Evolutionary conservation across 2,329 filamentous ascomycete species (phyloP).

Genomic region (Aspergillaceae sp.): DNA sequence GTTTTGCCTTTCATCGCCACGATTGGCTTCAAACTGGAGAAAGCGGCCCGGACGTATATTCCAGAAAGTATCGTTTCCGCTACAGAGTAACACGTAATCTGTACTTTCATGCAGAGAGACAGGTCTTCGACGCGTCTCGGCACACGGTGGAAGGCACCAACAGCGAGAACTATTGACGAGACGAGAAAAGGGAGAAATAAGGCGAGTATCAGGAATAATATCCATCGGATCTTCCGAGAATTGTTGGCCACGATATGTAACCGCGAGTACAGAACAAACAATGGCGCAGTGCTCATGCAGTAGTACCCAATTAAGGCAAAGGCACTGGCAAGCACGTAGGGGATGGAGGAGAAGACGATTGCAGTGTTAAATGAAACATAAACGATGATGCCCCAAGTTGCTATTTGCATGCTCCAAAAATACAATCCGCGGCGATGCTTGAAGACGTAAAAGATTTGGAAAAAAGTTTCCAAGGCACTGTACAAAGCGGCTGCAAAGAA

Average conservation of each 20-base stretch:
- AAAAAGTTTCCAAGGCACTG: conserved; percentile 36
- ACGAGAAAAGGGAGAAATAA: conserved; percentile 28
- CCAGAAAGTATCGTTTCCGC: conserved; percentile 45
- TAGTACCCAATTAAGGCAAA: not conserved
- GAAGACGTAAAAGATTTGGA: conserved; percentile 38
- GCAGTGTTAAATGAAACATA: not conserved
- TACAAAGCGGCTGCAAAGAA: conserved; percentile 18
- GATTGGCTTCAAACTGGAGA: conserved; percentile 29
- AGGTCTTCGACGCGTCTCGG: not conserved
- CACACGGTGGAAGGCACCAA: conserved; percentile 22
- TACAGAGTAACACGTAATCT: conserved; percentile 42
- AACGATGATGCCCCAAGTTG: conserved; percentile 27
- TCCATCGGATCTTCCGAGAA: conserved; percentile 21
- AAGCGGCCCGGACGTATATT: conserved; percentile 44
- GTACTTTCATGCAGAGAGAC: conserved; percentile 40
- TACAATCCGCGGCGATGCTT: conserved; percentile 34
- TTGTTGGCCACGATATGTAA: conserved; percentile 34
- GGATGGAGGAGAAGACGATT: not conserved
- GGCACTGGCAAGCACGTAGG: not conserved
- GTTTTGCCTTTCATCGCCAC: conserved; percentile 31
- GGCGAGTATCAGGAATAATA: conserved; percentile 36
- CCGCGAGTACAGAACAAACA: conserved; percentile 38
- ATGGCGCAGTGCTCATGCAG: not conserved
- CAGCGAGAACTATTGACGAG: conserved; percentile 28
- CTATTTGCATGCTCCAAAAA: conserved; percentile 38